Conservation (phyloP, 1,284 basidiomycete genomes). For the Phenoliferia sp. region DNA sequence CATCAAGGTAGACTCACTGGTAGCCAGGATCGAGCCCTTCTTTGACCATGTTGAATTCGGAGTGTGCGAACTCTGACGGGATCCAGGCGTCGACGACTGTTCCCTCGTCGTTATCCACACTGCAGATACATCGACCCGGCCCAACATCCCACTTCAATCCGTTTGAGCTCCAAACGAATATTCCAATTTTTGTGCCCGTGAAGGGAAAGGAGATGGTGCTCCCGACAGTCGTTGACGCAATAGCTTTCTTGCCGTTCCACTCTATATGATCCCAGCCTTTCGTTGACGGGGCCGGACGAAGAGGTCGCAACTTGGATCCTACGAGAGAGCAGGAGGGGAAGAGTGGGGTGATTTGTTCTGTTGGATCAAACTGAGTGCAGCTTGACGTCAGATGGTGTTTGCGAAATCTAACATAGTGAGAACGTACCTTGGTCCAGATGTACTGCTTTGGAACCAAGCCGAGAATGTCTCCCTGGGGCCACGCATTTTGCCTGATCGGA, state of each 20-base stretch:
- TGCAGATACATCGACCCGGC: conserved; percentile 18
- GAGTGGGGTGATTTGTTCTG: conserved; percentile 2
- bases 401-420: neutral
- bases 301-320: neutral
- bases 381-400: neutral
- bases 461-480: conserved; percentile 15
- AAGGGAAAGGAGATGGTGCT: conserved; percentile 17
- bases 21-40: neutral
- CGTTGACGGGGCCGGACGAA: neutral
- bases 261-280: conserved; percentile 10
- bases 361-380: neutral
- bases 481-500: neutral
- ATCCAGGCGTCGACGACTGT: neutral
- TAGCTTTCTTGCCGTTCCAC: conserved; percentile 27
- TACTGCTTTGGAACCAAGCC: conserved; percentile 8
- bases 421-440: conserved; percentile 10
- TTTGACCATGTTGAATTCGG: neutral
- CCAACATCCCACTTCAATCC: neutral
- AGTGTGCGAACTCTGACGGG: neutral
- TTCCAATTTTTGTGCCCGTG: conserved; percentile 15
- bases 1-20: neutral
- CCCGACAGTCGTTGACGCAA: conserved; percentile 11
- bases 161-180: conserved; percentile 19
- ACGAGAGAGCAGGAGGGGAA: conserved; percentile 9
- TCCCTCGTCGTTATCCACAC: conserved; percentile 10